These are phyloP conservation scores for Entomortierella chlamydospora DNA, from an alignment of 192 early-diverging fungal genomes.

Conservation along the genomic window DNA sequence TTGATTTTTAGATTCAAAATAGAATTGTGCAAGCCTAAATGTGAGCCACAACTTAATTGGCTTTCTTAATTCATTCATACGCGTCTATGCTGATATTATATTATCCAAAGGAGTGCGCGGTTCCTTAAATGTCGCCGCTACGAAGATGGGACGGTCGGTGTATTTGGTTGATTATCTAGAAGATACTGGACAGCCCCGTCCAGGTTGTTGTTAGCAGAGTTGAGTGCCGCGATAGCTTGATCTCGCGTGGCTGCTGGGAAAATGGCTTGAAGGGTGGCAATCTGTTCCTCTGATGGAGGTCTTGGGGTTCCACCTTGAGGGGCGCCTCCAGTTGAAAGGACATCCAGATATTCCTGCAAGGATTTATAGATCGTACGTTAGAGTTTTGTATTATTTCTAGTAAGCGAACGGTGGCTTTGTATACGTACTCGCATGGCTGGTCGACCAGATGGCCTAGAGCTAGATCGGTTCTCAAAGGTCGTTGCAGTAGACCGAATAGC, in stretches of 20 bases:
- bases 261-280: conserved; percentile 62
- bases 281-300: conserved; percentile 57
- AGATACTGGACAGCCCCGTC: conserved; percentile 66
- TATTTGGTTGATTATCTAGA: conserved; percentile 38
- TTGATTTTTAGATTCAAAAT: too few relatives aligned
- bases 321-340: conserved; percentile 49
- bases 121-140: background rate
- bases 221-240: conserved; percentile 60
- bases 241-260: conserved; percentile 66
- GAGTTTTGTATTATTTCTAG: too few relatives aligned
- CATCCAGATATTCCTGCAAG: conserved; percentile 43
- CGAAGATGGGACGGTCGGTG: conserved; percentile 8
- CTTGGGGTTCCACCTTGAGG: conserved; percentile 41
- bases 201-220: conserved; percentile 68
- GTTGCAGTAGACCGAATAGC: conserved; percentile 55
- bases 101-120: too few relatives aligned
- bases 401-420: too few relatives aligned
- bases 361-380: background rate
- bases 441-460: conserved; percentile 49
- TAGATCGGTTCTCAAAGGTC: conserved; percentile 48
- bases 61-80: too few relatives aligned
- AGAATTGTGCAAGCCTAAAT: too few relatives aligned
- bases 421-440: conserved; percentile 52
- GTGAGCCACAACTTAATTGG: too few relatives aligned
- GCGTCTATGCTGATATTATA: too few relatives aligned